Evolutionary conservation across 2,329 filamentous ascomycete genomes (phyloP).

Genomic region (Aureobasidium sp.): DNA sequence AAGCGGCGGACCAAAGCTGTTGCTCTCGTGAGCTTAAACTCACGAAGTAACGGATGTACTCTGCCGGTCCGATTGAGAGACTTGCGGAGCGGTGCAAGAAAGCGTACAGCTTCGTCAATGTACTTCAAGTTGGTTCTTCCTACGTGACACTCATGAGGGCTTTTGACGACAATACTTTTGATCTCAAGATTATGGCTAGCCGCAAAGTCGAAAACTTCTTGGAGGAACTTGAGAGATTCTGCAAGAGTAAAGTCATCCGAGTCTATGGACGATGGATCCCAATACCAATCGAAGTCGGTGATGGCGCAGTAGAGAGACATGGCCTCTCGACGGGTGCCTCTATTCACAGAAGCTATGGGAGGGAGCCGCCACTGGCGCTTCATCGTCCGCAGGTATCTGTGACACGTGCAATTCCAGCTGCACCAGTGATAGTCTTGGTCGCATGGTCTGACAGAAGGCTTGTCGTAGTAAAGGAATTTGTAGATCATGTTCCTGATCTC

Average conservation of each 20-base stretch:
- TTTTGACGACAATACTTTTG: background rate
- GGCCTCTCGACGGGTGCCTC: background rate
- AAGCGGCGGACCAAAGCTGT: background rate
- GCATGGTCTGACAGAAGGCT: no score
- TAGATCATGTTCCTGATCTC: conserved; percentile 3
- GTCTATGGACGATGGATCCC: background rate
- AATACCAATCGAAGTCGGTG: background rate
- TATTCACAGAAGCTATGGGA: background rate
- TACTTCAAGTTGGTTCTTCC: rapidly evolving
- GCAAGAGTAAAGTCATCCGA: background rate
- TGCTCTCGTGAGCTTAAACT: background rate
- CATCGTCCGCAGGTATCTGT: background rate
- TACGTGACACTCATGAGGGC: background rate
- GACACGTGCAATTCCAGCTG: background rate
- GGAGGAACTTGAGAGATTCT: background rate
- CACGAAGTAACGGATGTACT: background rate
- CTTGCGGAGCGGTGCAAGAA: background rate
- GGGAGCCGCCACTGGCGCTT: background rate
- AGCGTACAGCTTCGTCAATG: background rate
- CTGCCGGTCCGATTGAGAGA: background rate
- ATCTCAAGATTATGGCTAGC: background rate
- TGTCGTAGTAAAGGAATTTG: no score
- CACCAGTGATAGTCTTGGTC: no score
- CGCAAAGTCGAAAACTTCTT: background rate
- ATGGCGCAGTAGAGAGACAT: background rate